Conservation (phyloP, 352 stramenopile species). For the Globisporangium acanthophoron region DNA sequence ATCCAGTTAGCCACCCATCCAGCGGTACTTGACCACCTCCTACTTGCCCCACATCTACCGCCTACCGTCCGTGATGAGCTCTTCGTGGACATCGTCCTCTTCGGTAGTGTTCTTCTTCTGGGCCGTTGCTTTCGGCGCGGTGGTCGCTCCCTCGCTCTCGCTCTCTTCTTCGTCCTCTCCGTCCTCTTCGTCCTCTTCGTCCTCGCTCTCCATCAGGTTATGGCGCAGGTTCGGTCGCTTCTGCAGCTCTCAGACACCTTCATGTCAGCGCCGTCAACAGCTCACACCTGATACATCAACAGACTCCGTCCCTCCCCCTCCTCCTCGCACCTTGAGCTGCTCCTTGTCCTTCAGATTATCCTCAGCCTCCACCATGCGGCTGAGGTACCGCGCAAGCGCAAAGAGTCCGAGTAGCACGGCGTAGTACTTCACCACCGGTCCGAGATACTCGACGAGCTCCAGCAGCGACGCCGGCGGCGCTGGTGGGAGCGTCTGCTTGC, state of each 20-base stretch:
- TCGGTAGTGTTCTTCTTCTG: constrained; percentile 15
- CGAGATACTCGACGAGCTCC: constrained; percentile 44
- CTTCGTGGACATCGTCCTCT: constrained; percentile 54
- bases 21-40: neutral
- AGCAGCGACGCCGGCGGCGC: constrained; percentile 39
- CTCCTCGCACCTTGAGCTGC: constrained; percentile 12
- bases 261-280: no score
- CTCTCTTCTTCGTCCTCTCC: constrained; percentile 27
- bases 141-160: constrained; percentile 2
- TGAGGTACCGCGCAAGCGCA: constrained; percentile 51
- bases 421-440: constrained; percentile 80
- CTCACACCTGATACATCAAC: no score
- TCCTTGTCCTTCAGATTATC: constrained; percentile 35
- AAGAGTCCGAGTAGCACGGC: constrained; percentile 54
- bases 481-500: constrained; percentile 2
- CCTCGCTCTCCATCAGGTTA: constrained; percentile 41
- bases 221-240: constrained; percentile 36
- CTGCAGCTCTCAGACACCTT: constrained; percentile 4
- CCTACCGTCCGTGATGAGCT: constrained; percentile 64
- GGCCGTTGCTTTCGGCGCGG: neutral
- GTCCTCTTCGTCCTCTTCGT: constrained; percentile 23
- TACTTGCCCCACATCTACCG: neutral
- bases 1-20: neutral
- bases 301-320: no score
- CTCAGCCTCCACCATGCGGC: constrained; percentile 50